Base-by-base conservation (phyloP, 805 yeast genomes). In the Scheffersomyces amazonensis region DNA sequence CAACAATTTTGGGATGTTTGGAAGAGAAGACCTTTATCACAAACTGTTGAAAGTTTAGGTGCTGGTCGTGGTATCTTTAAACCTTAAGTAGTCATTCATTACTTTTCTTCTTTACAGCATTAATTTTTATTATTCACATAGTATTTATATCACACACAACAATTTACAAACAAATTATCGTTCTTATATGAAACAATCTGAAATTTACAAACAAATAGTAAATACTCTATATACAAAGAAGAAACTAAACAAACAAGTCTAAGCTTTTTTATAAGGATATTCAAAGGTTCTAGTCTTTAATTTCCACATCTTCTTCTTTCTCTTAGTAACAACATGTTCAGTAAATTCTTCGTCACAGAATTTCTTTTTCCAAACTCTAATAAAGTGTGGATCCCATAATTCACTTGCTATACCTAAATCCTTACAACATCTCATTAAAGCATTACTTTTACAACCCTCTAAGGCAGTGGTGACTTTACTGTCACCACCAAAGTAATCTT, bases 331-430 rank as follows among this genome's bases (percentile, higher is more conserved):
- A 16, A 81, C 80, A 59, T 88, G 91, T 52, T 89, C 96, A 15
- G 83, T 96, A 62, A 86, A 88, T 43, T 81, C 78, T 48, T 87
- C 89, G 40, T 83, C 90, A 60, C 97, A 88, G 48, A 58, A 46
- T 44, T 58, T 53, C 42, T 56, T 54, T 45, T 69, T 69, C 66
- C 69, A 69, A 22, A 53, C 49, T 49, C 86, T 75, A 45, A 93
- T 89, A 52, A 91, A 93, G 30, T 80, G 69, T 2, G 99, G 99
- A 58, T 93, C 99, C 99, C 99, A 93, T 35, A 93, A 72, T 56
- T 93, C 99, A 40, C 95, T 85, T 1, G 97, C 99, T 47, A 93
- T 84, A 4, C 98, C 98, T 52, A 93, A 72, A 64, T 93, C 99
- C 60, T 93, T 93, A 64, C 99, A 93, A 54, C 98, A 90, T 58